phyloP scores from a whole-genome alignment of 202 grass and related monocot genomes.

The Setaria italica region DNA sequence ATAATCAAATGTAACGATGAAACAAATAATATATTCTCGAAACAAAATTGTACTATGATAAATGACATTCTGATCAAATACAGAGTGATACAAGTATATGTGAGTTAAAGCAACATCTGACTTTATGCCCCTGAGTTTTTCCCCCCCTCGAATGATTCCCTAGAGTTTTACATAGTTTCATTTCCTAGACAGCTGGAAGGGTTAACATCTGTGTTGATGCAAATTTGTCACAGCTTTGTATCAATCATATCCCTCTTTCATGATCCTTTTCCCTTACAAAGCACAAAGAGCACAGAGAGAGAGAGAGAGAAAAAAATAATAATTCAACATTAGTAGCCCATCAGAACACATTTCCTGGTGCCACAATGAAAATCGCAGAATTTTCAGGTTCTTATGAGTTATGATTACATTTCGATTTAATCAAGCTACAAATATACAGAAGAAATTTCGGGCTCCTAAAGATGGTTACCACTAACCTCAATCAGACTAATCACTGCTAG shows the following conservation, averaged over 20 bases:
- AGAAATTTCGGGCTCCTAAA: conserved; percentile 21
- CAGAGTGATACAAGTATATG: not conserved
- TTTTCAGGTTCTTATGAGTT: not conserved
- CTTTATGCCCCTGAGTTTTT: too few species aligned
- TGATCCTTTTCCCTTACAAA: not conserved
- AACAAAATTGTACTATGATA: conserved; percentile 1
- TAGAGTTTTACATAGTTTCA: not conserved
- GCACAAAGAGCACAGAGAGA: not conserved
- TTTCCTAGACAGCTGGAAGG: conserved; percentile 26
- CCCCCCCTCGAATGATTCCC: too few species aligned
- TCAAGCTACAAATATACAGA: not conserved
- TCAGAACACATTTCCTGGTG: not conserved
- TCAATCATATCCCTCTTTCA: not conserved
- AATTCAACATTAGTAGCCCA: not conserved
- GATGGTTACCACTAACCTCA: not conserved
- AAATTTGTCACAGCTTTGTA: not conserved
- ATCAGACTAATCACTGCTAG: not conserved
- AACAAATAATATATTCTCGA: conserved; percentile 23
- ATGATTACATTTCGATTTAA: not conserved
- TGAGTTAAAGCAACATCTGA: not conserved
- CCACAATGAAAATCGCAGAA: not conserved
- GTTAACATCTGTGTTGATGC: conserved; percentile 2
- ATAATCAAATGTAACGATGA: not conserved
- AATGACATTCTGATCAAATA: not conserved
- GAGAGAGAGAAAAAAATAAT: not conserved